Conservation (phyloP, 2,329 filamentous ascomycete genomes). For the Ophiostoma populinum region DNA sequence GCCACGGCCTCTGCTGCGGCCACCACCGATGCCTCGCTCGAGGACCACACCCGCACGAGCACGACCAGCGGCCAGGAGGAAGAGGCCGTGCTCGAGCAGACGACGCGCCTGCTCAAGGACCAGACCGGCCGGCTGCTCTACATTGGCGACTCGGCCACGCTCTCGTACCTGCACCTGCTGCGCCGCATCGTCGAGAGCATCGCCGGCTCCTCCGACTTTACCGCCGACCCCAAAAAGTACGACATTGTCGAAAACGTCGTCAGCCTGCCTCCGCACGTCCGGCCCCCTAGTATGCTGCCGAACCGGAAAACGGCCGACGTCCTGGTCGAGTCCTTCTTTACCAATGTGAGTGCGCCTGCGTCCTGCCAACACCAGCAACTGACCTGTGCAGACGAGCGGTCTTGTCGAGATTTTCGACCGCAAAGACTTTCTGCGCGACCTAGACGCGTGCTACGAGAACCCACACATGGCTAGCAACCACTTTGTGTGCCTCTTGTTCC, state of each 20-base stretch:
- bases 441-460: constrained; percentile 37
- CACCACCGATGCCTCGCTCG: constrained; percentile 15
- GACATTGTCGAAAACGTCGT: constrained; percentile 34
- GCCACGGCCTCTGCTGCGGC: neutral
- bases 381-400: constrained; percentile 36
- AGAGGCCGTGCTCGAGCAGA: constrained; percentile 35
- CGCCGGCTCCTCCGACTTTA: constrained; percentile 38
- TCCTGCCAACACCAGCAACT: neutral
- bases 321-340: constrained; percentile 42
- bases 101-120: constrained; percentile 42
- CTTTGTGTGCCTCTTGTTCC: constrained; percentile 40
- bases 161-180: constrained; percentile 43
- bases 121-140: constrained; percentile 39
- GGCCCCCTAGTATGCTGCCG: constrained; percentile 35
- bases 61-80: constrained; percentile 31
- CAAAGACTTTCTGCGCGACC: constrained; percentile 26
- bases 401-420: constrained; percentile 43
- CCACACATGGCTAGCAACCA: constrained; percentile 31
- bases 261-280: constrained; percentile 25
- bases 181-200: constrained; percentile 40
- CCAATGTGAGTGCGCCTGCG: constrained; percentile 38
- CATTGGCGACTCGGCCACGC: constrained; percentile 43
- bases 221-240: constrained; percentile 39
- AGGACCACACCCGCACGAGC: constrained; percentile 19
- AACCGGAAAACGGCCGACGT: constrained; percentile 31